Evolutionary conservation across 768 basidiomycete species (phyloP), one percentile per base, ranked within the genome.

Genomic region (Lactifluus subvellereus): DNA sequence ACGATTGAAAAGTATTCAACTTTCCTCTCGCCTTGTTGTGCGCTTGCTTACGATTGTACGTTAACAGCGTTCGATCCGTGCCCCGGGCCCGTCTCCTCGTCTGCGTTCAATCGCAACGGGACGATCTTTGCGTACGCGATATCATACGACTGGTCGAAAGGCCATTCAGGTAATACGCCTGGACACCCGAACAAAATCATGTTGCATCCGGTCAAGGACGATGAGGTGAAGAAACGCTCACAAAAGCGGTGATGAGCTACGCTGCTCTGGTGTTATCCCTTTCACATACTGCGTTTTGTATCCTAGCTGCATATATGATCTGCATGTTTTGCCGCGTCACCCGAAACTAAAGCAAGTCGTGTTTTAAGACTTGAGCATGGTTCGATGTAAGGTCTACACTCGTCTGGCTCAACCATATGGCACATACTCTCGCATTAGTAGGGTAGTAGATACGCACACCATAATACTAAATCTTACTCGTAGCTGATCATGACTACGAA

Each of bases 71-170:
- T 93, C 72, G 90, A 93, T 4, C 75, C 84, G 3, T 78, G 79
- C 2, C 83, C 86, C 1, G 88, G 85, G 27, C 93, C 95, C 0
- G 89, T 97, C 64, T 77, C 89, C 20, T 81, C 88, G 8, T 87
- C 87, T 9, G 79, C 85, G 4, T 98, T 96, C 80, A 97, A 93
- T 77, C 87, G 88, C 64, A 91, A 83, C 30, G 92, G 92, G 33
- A 85, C 79, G 35, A 90, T 97, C 66, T 92, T 97, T 71, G 95
- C 94, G 0, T 97, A 97, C 68, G 88, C 93, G 0, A 75, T 96
- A 27, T 93, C 92, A 13, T 96, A 96, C 67, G 94, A 96, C 71
- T 96, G 94, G 94, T 89, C 87, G 16, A 94, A 94, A 72, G 92
- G 93, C 8, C 89, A 94, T 72, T 84, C 86, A 13, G 94, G 93